Evolutionary conservation across 306 rosid species (phyloP).

Genomic region (Astragalus membranaceus): DNA sequence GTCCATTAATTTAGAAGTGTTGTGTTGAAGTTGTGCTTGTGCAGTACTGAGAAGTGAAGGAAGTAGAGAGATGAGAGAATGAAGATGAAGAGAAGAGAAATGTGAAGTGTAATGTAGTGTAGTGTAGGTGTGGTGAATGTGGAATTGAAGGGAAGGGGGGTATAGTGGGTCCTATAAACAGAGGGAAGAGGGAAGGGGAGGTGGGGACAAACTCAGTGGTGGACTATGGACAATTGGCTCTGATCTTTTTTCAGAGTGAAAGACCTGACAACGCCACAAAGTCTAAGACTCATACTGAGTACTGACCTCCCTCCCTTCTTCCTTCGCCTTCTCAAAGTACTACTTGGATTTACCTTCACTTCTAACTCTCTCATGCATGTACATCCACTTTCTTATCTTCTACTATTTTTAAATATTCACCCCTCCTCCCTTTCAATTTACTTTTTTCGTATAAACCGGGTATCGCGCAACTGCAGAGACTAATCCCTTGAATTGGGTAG

Average conservation of each 20-base stretch:
- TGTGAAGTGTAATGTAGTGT: neutral
- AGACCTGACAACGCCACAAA: neutral
- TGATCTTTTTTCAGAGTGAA: neutral
- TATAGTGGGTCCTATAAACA: neutral
- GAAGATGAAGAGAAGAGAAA: too few relatives aligned
- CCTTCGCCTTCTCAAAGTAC: neutral
- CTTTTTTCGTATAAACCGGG: too few relatives aligned
- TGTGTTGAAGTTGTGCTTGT: neutral
- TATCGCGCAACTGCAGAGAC: too few relatives aligned
- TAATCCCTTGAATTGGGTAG: too few relatives aligned
- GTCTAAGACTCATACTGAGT: neutral
- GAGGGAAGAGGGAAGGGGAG: neutral
- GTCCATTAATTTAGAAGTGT: conserved; percentile 59
- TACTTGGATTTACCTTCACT: neutral
- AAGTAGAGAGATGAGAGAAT: neutral
- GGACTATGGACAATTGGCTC: neutral
- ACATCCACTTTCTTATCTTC: neutral
- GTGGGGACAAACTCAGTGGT: neutral
- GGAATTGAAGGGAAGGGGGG: neutral
- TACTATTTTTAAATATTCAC: too few relatives aligned
- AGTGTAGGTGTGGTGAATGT: too few relatives aligned
- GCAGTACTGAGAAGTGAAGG: too few relatives aligned
- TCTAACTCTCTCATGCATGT: neutral
- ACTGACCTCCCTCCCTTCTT: too few relatives aligned
- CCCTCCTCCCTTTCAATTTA: too few relatives aligned